These are phyloP conservation scores for Saccharomycopsis hybrid DNA, from an alignment of 1,139 yeast genomes.

Conservation along the genomic window DNA sequence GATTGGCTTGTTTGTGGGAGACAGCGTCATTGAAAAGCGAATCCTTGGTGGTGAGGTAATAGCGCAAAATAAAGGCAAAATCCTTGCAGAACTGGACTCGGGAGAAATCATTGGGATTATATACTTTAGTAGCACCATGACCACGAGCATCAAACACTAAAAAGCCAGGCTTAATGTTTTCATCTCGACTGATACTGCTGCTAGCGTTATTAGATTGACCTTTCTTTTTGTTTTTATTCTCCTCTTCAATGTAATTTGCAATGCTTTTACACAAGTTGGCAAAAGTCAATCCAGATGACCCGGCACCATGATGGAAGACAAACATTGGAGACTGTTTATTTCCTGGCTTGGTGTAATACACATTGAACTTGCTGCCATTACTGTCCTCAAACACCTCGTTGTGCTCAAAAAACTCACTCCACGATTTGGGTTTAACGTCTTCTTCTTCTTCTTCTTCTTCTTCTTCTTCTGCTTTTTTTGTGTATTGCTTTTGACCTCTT, in stretches of 20 bases:
- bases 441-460: neutral
- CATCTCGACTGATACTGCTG: slow-evolving; percentile 20
- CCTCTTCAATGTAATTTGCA: slow-evolving; percentile 22
- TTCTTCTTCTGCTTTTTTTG: neutral
- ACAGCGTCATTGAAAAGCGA: slow-evolving; percentile 9
- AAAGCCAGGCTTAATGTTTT: slow-evolving; percentile 41
- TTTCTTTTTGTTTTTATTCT: slow-evolving; percentile 21
- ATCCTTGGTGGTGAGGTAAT: slow-evolving; percentile 30
- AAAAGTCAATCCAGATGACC: slow-evolving; percentile 79
- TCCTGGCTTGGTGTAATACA: slow-evolving; percentile 54
- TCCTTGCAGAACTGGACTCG: slow-evolving; percentile 53
- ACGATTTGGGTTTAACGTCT: slow-evolving; percentile 23
- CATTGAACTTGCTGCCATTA: slow-evolving; percentile 38
- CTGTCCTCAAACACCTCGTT: slow-evolving; percentile 28
- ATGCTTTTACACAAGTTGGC: slow-evolving; percentile 43
- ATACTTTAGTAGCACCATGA: slow-evolving; percentile 53
- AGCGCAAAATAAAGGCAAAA: slow-evolving; percentile 40
- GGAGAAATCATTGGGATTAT: slow-evolving; percentile 36
- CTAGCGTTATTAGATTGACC: too few species aligned
- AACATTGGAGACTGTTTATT: slow-evolving; percentile 45
- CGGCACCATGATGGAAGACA: slow-evolving; percentile 91
- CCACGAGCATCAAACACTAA: slow-evolving; percentile 77
- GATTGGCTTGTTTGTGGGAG: slow-evolving; percentile 22
- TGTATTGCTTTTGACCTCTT: neutral
- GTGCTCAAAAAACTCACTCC: slow-evolving; percentile 37